A percentile compares a stretch with the other conserved stretches of the same genome.
phyloP scores from a whole-genome alignment of 1,284 basidiomycete species.

The Trametes hirsuta region DNA sequence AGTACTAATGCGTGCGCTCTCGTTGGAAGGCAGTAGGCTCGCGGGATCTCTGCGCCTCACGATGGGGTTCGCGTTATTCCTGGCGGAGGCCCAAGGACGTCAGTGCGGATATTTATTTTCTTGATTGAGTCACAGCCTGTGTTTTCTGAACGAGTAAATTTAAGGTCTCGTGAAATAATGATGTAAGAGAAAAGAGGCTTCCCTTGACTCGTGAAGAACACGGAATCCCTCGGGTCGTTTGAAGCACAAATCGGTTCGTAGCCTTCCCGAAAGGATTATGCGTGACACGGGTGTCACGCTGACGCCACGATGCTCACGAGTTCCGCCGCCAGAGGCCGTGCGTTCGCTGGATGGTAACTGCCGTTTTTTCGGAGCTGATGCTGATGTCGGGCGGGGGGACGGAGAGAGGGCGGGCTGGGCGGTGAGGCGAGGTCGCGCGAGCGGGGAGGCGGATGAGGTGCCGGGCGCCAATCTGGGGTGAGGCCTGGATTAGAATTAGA shows the following conservation, averaged over 20 bases:
- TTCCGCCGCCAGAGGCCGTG: neutral
- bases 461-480: neutral
- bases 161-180: too few species aligned
- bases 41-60: too few species aligned
- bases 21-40: too few species aligned
- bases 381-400: neutral
- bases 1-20: too few species aligned
- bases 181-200: too few species aligned
- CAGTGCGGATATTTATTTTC: too few species aligned
- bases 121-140: too few species aligned
- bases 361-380: neutral
- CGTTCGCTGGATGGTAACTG: neutral
- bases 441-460: neutral
- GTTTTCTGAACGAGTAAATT: too few species aligned
- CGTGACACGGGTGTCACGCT: neutral
- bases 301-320: neutral
- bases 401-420: neutral
- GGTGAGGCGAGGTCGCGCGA: slow-evolving; percentile 1
- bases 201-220: too few species aligned
- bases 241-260: neutral
- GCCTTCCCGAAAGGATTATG: neutral
- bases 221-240: neutral
- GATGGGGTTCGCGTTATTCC: too few species aligned
- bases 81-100: too few species aligned
- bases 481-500: neutral